A percentile compares a stretch with the other conserved stretches of the same genome.
Conservation (phyloP, 2,329 filamentous ascomycete genomes). For the Colletotrichum cereale region DNA sequence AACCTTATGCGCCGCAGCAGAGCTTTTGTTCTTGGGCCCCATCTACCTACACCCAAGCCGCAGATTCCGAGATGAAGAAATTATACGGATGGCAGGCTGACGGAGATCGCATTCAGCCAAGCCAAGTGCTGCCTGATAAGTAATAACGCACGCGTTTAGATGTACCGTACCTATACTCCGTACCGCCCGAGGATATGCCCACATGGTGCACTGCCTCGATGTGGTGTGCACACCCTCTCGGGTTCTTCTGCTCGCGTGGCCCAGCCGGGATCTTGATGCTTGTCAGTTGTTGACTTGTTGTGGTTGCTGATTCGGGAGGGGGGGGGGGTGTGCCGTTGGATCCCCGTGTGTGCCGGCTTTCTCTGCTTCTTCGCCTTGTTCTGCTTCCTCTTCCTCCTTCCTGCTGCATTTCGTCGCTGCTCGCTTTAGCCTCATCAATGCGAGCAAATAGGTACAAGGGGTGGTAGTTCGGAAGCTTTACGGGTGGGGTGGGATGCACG, state of each 20-base stretch:
- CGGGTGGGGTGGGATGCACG: slow-evolving; percentile 10
- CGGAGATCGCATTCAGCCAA: background rate
- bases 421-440: slow-evolving; percentile 20
- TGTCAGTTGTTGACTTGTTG: background rate
- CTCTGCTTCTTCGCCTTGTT: background rate
- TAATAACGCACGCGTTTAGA: too few species aligned
- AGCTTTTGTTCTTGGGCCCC: background rate
- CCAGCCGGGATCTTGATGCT: slow-evolving; percentile 26
- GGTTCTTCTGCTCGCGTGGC: slow-evolving; percentile 33
- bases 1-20: background rate
- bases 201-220: background rate
- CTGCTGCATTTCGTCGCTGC: background rate
- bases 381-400: background rate
- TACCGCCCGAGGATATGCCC: background rate
- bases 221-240: background rate
- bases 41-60: background rate
- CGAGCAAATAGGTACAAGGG: background rate
- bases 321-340: too few species aligned
- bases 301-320: background rate
- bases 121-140: background rate
- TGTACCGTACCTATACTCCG: too few species aligned
- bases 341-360: slow-evolving; percentile 16
- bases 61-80: background rate
- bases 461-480: background rate
- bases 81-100: background rate